Conservation (phyloP, 768 basidiomycete species). For the Suillus brevipes region DNA sequence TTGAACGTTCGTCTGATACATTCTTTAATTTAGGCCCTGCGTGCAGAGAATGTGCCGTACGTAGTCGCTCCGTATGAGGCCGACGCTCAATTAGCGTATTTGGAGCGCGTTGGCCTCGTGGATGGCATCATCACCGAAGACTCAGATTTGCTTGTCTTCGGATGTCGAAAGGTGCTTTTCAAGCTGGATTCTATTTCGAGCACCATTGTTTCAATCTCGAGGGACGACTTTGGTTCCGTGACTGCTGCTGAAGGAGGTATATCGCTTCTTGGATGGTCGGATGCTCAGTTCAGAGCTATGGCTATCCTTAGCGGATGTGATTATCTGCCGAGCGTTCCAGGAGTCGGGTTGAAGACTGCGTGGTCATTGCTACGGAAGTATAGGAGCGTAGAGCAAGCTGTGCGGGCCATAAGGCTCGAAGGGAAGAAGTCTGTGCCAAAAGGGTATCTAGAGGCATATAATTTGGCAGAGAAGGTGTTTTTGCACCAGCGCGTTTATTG, state of each 20-base stretch:
- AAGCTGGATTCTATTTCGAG: slow-evolving; percentile 76
- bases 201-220: slow-evolving; percentile 67
- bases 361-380: slow-evolving; percentile 78
- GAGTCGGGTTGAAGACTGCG: slow-evolving; percentile 93
- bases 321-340: slow-evolving; percentile 87
- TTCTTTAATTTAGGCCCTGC: slow-evolving; percentile 63
- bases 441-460: slow-evolving; percentile 73
- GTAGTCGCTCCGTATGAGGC: slow-evolving; percentile 98
- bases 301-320: slow-evolving; percentile 92
- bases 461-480: slow-evolving; percentile 88
- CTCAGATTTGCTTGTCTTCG: slow-evolving; percentile 96
- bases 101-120: slow-evolving; percentile 79
- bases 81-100: slow-evolving; percentile 92
- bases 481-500: slow-evolving; percentile 91
- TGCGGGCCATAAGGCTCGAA: slow-evolving; percentile 74
- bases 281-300: slow-evolving; percentile 89
- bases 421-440: slow-evolving; percentile 81
- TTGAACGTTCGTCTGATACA: slow-evolving; percentile 8
- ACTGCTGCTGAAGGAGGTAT: slow-evolving; percentile 53
- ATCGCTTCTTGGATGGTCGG: slow-evolving; percentile 86
- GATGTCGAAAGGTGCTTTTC: slow-evolving; percentile 90
- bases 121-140: slow-evolving; percentile 97
- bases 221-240: slow-evolving; percentile 66
- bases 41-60: slow-evolving; percentile 77
- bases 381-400: slow-evolving; percentile 82